Conservation (phyloP, 352 stramenopile species). For the Pythium sp. region DNA sequence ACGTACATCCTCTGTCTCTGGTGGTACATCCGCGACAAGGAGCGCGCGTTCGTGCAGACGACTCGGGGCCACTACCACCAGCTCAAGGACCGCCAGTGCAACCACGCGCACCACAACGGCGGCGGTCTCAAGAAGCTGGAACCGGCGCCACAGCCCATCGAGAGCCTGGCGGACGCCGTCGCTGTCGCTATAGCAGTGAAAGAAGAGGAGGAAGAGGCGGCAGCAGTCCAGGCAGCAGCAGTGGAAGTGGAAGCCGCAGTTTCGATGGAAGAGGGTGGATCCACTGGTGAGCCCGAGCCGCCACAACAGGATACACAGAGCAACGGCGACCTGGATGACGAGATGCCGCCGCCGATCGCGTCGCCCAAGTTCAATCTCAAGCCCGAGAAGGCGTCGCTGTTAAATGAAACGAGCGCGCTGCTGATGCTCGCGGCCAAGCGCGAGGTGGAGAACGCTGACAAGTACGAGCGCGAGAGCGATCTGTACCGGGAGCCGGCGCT, state of each 20-base stretch:
- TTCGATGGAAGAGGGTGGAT: background rate
- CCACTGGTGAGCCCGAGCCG: slow-evolving; percentile 14
- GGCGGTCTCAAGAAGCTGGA: slow-evolving; percentile 10
- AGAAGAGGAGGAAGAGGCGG: background rate
- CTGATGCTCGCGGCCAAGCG: slow-evolving; percentile 34
- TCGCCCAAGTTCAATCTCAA: slow-evolving; percentile 14
- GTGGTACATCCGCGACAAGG: slow-evolving; percentile 86
- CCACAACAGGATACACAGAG: slow-evolving; percentile 1
- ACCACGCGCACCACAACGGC: slow-evolving; percentile 28
- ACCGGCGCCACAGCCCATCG: slow-evolving; percentile 6
- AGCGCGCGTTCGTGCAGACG: slow-evolving; percentile 51
- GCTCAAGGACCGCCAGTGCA: slow-evolving; percentile 41
- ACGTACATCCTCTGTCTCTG: slow-evolving; percentile 80
- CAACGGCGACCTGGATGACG: background rate
- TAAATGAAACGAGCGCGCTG: slow-evolving; percentile 31
- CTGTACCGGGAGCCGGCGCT: slow-evolving; percentile 72
- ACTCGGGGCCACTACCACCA: slow-evolving; percentile 31
- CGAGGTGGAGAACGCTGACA: slow-evolving; percentile 24
- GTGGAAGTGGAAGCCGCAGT: background rate
- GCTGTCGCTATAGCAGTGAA: slow-evolving; percentile 10
- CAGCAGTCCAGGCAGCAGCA: background rate
- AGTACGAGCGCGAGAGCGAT: slow-evolving; percentile 58
- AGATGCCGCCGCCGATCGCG: background rate
- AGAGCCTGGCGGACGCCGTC: slow-evolving; percentile 14
- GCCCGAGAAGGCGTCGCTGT: slow-evolving; percentile 15